Conservation (phyloP, 148 eudicot genomes). For the Camellia sinensis region DNA sequence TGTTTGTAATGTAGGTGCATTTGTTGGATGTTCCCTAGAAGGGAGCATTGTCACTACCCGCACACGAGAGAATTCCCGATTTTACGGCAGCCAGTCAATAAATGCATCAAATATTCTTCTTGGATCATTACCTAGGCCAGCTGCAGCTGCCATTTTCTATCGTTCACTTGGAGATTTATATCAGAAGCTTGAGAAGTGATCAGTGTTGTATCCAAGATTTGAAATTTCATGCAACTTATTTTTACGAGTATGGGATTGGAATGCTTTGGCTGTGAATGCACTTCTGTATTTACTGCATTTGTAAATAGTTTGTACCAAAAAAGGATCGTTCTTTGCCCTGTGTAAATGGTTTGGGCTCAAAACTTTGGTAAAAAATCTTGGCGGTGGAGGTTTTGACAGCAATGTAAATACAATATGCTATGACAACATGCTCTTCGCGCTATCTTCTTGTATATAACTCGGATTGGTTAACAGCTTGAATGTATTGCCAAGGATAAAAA, state of each 20-base stretch:
- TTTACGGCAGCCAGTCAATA: conserved; percentile 68
- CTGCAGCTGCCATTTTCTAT: conserved; percentile 78
- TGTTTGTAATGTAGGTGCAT: conserved; percentile 58
- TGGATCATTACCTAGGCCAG: conserved; percentile 71
- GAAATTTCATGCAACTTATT: no score
- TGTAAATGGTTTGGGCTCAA: background rate
- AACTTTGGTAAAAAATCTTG: background rate
- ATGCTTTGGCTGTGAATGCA: background rate
- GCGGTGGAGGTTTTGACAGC: background rate
- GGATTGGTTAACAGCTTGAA: no score
- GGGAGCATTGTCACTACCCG: conserved; percentile 78
- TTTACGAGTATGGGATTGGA: background rate
- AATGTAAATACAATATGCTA: background rate
- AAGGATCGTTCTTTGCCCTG: background rate
- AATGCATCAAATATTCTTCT: conserved; percentile 66
- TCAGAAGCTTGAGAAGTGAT: conserved; percentile 40
- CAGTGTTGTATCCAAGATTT: background rate
- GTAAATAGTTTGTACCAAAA: background rate
- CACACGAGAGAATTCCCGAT: conserved; percentile 52
- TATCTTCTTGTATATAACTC: background rate
- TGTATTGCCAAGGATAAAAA: no score
- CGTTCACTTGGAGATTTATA: conserved; percentile 61
- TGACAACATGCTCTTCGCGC: background rate
- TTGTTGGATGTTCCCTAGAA: conserved; percentile 80
- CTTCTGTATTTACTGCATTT: background rate